Evolutionary conservation across 495 filamentous ascomycete genomes (phyloP).

Genomic region (Podospora fimiseda): DNA sequence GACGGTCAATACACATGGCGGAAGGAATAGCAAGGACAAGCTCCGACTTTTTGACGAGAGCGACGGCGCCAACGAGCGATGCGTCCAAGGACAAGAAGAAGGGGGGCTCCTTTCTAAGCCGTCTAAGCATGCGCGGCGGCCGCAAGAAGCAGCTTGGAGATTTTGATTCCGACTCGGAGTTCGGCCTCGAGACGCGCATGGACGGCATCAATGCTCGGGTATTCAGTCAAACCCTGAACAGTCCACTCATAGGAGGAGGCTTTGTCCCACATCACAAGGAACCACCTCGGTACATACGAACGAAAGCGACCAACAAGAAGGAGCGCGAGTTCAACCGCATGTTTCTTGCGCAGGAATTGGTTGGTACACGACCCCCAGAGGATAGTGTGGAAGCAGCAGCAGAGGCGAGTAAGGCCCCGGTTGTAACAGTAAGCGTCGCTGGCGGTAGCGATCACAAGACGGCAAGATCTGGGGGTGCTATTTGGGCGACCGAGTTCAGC

Average conservation of each 20-base stretch:
- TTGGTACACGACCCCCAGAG: conserved; percentile 34
- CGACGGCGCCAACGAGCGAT: conserved; percentile 28
- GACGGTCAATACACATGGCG: conserved; percentile 40
- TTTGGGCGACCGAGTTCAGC: conserved; percentile 91
- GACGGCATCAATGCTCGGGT: conserved; percentile 77
- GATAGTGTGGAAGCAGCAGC: background rate
- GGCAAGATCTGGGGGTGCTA: conserved; percentile 47
- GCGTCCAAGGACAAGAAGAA: conserved; percentile 64
- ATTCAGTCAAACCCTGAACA: conserved; percentile 49
- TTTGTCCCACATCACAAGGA: conserved; percentile 85
- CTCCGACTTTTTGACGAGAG: conserved; percentile 27
- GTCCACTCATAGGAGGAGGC: conserved; percentile 64
- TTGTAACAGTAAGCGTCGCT: conserved; percentile 33
- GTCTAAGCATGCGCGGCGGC: conserved; percentile 66
- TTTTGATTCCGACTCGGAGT: conserved; percentile 66
- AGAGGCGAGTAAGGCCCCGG: conserved; percentile 22
- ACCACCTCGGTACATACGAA: conserved; percentile 85
- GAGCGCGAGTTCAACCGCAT: conserved; percentile 74
- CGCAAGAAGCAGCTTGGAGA: conserved; percentile 57
- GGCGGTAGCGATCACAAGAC: conserved; percentile 31
- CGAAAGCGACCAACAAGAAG: conserved; percentile 75
- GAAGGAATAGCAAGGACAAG: conserved; percentile 36
- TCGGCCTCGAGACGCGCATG: conserved; percentile 57
- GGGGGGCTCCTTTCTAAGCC: conserved; percentile 84
- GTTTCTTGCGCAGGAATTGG: conserved; percentile 87